These are phyloP conservation scores for Corymbia calophylla DNA, from an alignment of 441 rosid genomes.

Conservation along the genomic window DNA sequence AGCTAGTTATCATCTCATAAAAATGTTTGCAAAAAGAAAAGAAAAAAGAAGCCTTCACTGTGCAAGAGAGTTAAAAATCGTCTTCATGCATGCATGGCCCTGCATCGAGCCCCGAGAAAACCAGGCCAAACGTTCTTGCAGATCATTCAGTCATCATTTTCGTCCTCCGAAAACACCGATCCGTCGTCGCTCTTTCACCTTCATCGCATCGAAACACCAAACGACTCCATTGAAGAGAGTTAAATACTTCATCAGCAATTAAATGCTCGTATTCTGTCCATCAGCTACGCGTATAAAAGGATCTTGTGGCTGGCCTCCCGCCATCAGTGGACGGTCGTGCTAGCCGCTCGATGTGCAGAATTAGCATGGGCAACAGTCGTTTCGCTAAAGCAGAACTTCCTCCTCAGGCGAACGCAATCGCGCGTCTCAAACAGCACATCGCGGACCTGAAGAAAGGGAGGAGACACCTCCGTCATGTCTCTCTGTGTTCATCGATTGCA, in stretches of 20 bases:
- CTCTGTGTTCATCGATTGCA: not conserved
- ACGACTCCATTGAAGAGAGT: not conserved
- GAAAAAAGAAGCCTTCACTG: not conserved
- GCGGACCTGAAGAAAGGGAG: not conserved
- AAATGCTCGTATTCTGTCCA: not conserved
- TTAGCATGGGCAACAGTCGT: not conserved
- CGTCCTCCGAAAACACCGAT: not conserved
- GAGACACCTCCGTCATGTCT: not conserved
- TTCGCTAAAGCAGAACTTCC: not conserved
- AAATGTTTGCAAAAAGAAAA: not conserved
- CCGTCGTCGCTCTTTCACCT: not conserved
- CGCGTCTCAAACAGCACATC: fast-evolving
- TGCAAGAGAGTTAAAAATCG: not conserved
- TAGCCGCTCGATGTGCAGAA: not conserved
- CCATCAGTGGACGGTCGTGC: not conserved
- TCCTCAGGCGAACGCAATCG: not conserved
- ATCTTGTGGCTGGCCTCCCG: not conserved
- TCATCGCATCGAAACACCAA: not conserved
- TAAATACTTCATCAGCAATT: not conserved
- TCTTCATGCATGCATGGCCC: not conserved
- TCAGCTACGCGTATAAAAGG: not conserved
- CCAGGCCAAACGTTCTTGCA: not conserved
- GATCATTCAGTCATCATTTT: not conserved
- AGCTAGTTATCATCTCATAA: not conserved
- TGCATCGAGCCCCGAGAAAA: not conserved